Conservation (phyloP, 202 grass and related monocot species). For the Bolboschoenoplectus hybrid region DNA sequence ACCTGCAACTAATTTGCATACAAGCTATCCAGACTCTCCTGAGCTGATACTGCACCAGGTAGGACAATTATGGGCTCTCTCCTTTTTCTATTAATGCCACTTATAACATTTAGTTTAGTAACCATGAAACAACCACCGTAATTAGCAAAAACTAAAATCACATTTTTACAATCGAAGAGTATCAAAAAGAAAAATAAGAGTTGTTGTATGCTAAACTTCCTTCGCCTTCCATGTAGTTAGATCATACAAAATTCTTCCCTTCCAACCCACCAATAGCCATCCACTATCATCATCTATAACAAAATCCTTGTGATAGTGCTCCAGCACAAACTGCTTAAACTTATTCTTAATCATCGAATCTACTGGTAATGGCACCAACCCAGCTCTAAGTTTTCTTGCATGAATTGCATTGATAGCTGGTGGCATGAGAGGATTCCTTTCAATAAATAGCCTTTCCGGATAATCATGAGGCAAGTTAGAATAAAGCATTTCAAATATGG, state of each 20-base stretch:
- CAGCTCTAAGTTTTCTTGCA: slow-evolving; percentile 41
- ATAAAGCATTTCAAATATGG: slow-evolving; percentile 63
- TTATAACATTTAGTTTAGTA: no score
- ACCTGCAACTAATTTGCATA: neutral
- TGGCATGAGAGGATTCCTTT: slow-evolving; percentile 42
- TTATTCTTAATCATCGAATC: slow-evolving; percentile 39
- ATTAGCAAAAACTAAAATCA: no score
- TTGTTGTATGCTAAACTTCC: no score
- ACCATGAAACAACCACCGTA: neutral
- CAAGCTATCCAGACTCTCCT: neutral
- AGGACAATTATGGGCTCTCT: neutral
- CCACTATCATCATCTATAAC: slow-evolving; percentile 40
- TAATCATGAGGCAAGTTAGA: slow-evolving; percentile 47
- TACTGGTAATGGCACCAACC: slow-evolving; percentile 49
- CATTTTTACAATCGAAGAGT: no score
- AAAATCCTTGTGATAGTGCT: slow-evolving; percentile 52
- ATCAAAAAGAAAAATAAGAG: no score
- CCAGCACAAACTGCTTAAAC: slow-evolving; percentile 39
- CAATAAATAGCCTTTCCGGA: slow-evolving; percentile 47
- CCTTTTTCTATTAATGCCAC: no score
- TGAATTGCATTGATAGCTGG: slow-evolving; percentile 55
- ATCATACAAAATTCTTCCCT: slow-evolving; percentile 53
- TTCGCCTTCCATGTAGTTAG: slow-evolving; percentile 48
- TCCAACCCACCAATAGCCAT: slow-evolving; percentile 62
- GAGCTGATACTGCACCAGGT: neutral